Conservation (phyloP, 352 stramenopile genomes). For the Elongisporangium anandrum region DNA sequence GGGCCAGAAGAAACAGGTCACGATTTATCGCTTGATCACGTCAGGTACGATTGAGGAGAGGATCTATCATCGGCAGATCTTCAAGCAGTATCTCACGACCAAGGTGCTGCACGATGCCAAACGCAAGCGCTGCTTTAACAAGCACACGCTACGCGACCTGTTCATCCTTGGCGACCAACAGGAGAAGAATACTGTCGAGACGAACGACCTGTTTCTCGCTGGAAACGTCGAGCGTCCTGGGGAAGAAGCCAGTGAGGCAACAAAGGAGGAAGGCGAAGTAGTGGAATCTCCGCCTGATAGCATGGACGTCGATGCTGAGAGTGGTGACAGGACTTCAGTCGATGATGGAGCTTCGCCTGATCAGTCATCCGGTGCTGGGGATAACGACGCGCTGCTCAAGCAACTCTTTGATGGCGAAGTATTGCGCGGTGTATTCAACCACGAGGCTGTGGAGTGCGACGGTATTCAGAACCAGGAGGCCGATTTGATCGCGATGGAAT, state of each 20-base stretch:
- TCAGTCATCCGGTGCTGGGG: constrained; percentile 14
- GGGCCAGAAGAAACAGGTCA: constrained; percentile 83
- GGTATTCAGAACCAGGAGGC: constrained; percentile 86
- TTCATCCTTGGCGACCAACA: constrained; percentile 88
- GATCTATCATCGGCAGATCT: constrained; percentile 99
- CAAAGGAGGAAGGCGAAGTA: constrained; percentile 16
- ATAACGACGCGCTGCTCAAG: constrained; percentile 88
- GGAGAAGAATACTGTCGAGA: constrained; percentile 80
- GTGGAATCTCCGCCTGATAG: constrained; percentile 7
- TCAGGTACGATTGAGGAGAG: constrained; percentile 99
- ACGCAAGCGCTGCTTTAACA: constrained; percentile 95
- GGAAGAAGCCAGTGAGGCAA: constrained; percentile 13
- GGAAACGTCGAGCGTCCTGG: constrained; percentile 73
- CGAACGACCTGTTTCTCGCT: constrained; percentile 89
- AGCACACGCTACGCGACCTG: constrained; percentile 94
- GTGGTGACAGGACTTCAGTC: neutral
- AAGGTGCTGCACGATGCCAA: constrained; percentile 96
- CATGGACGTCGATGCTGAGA: constrained; percentile 1
- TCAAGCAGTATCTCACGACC: constrained; percentile 98
- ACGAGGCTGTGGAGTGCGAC: constrained; percentile 90
- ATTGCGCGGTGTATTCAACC: constrained; percentile 95
- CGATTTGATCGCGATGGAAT: constrained; percentile 90
- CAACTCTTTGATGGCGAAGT: constrained; percentile 88
- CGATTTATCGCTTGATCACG: constrained; percentile 92
- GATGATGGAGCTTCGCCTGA: constrained; percentile 4